Base-by-base conservation (phyloP, 257 asterid genomes). In the Jasminum sambac region DNA sequence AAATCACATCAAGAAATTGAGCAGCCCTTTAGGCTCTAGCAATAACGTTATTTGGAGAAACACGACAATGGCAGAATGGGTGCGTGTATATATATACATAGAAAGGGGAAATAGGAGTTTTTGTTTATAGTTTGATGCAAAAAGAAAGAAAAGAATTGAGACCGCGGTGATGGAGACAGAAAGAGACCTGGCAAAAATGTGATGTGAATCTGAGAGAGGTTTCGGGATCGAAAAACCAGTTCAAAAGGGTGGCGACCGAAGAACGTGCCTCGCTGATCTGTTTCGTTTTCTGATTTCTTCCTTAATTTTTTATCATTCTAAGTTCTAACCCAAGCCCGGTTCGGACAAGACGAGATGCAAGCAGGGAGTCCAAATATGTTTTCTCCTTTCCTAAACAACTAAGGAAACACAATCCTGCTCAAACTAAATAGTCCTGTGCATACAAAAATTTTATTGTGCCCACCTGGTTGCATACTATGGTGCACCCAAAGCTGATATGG, bases 221-320 rank as follows among this genome's bases (percentile, higher is more conserved):
- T 66, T 71, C 19, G 78, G 78, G 81, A 76, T 82, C 86, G 80
- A 41, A 76, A 80, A 80, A 84, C 86, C 74, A 70, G 84, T 79
- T 83, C 81, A 76, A 84, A 76, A 46, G 75, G 82, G 55, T 46
- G 72, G 64, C 73, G 74, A 77, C 76, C 83, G 78, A 86, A 41
- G 81, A 83, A 89, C 92, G 89, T 89, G 95, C 82, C 63, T 60
- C 66, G 88, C 81, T 77, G 77, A 81, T 79, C 84, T 82, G 68
- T 78, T 77, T 34, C 42, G 25, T 42, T 43, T 36, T 74, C 4
- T 13, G 25, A 34, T 68, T 76, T 42, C 37, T 52, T 38, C 48
- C 10, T 24, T 36, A 14, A 14, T 26, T 39, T 66, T 74, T 68
- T 69, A 72, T 46, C 34, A 48, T 12, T 14, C 55, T 37, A 14